Percentiles rank a stretch among this genome's conserved stretches.
These are phyloP conservation scores for Leavenworthia alabamica DNA, from an alignment of 345 rosid species.

Conservation along the genomic window DNA sequence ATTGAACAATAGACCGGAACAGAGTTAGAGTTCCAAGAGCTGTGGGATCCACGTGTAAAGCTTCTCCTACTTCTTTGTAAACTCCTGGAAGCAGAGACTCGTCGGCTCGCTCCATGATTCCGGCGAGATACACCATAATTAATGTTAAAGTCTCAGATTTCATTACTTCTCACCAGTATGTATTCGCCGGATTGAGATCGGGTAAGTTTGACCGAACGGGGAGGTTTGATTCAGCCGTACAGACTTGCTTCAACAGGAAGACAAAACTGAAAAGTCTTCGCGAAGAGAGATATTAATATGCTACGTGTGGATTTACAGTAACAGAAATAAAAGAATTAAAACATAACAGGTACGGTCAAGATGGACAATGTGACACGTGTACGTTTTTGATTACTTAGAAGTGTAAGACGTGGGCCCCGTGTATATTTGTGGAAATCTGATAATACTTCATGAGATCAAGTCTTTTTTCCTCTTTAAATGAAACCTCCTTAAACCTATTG, in stretches of 20 bases:
- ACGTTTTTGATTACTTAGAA: neutral
- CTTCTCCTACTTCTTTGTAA: constrained; percentile 60
- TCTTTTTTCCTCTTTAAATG: neutral
- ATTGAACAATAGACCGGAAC: constrained; percentile 59
- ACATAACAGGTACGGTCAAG: constrained; percentile 13
- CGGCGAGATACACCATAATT: constrained; percentile 57
- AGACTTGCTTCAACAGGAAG: constrained; percentile 7
- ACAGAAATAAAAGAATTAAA: neutral
- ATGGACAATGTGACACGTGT: constrained; percentile 10
- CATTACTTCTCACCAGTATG: constrained; percentile 24
- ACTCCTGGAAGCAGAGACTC: constrained; percentile 65
- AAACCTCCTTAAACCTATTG: neutral
- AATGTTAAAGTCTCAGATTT: constrained; percentile 45
- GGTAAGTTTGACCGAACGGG: neutral
- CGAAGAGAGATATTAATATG: neutral
- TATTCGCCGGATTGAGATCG: constrained; percentile 1
- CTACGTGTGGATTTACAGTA: neutral
- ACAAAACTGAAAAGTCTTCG: neutral
- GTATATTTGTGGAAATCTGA: neutral
- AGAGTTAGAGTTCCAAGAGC: constrained; percentile 54
- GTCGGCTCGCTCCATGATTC: constrained; percentile 60
- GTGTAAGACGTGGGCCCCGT: constrained; percentile 3
- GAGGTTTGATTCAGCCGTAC: neutral
- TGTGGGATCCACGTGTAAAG: constrained; percentile 51
- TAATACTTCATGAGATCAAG: neutral